Base-by-base conservation (phyloP, 176 grass and related monocot species). In the Ensete glaucum region DNA sequence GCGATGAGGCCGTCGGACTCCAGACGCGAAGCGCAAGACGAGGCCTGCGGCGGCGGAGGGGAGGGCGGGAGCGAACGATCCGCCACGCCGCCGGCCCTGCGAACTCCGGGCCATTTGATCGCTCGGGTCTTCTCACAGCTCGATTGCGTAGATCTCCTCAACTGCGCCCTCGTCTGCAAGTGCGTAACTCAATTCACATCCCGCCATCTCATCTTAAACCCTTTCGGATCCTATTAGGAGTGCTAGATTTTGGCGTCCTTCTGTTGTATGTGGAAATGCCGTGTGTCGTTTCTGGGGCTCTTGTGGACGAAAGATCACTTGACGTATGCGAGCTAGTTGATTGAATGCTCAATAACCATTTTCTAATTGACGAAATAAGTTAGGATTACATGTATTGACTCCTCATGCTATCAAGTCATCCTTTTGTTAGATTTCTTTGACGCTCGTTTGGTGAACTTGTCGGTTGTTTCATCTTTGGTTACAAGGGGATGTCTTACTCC, bases 111-210 rank as follows among this genome's bases (percentile, higher is more conserved):
- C 14, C 82, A 97, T 77, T 71, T 93, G 83, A 93, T 93, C 60
- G 51, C 77, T 48, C 85, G 82, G 6, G 83, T 97, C 54, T 97
- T 97, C 90, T 90, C 85, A 71, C 93, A 97, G 83, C 85, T 97
- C 27, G 93, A 97, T 80, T 97, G 93, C 88, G 77, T 90, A 62
- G 87, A 97, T 74, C 84, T 91, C 67, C 88, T 93, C 74, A 87
- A 59, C 77, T 91, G 85, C 79, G 84, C 93, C 66, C 85, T 88
- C 54, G 87, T 96, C 58, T 96, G 88, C 88, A 96, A 75, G 92
- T 87, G 77, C 50, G 50, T 80, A 5, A 60, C 67, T 50, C 1
- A 19, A 34, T 27, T 26, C 15, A 2, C 78, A 12, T 19, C 11
- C 27, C 16, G 0, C 16, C 6, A 50, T 15, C 11, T 55, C 50